These are phyloP conservation scores for Chiua virens DNA, from an alignment of 768 basidiomycete species.

Conservation along the genomic window DNA sequence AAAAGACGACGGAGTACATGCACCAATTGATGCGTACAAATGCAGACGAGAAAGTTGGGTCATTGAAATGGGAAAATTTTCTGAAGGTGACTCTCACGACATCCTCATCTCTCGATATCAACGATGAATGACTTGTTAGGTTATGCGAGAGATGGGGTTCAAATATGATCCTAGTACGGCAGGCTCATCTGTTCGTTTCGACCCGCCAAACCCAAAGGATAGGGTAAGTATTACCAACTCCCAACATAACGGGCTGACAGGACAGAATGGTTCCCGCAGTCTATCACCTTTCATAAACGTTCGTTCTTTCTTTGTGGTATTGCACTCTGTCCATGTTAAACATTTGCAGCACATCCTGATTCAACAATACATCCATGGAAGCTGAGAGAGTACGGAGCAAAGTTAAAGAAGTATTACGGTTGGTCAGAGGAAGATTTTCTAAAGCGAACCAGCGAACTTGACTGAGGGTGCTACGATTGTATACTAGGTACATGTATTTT, in stretches of 20 bases:
- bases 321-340: background rate
- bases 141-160: constrained; percentile 82
- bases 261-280: constrained; percentile 32
- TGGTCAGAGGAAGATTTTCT: constrained; percentile 54
- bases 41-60: constrained; percentile 54
- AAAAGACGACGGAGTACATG: constrained; percentile 60
- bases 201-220: constrained; percentile 60
- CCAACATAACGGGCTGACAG: constrained; percentile 1
- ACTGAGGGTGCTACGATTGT: constrained; percentile 2
- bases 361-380: constrained; percentile 53
- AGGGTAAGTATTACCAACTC: constrained; percentile 33
- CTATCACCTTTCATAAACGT: constrained; percentile 82
- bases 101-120: background rate
- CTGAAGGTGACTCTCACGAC: constrained; percentile 49
- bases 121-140: constrained; percentile 35
- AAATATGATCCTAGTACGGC: constrained; percentile 70
- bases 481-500: background rate
- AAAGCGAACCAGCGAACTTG: constrained; percentile 7
- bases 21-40: constrained; percentile 61
- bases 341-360: constrained; percentile 67
- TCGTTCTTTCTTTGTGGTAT: constrained; percentile 7
- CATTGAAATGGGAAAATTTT: constrained; percentile 82
- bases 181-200: constrained; percentile 81
- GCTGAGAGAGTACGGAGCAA: constrained; percentile 56
- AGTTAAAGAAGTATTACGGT: constrained; percentile 62